Base-by-base conservation (phyloP, 768 basidiomycete genomes). In the Russula emetica region DNA sequence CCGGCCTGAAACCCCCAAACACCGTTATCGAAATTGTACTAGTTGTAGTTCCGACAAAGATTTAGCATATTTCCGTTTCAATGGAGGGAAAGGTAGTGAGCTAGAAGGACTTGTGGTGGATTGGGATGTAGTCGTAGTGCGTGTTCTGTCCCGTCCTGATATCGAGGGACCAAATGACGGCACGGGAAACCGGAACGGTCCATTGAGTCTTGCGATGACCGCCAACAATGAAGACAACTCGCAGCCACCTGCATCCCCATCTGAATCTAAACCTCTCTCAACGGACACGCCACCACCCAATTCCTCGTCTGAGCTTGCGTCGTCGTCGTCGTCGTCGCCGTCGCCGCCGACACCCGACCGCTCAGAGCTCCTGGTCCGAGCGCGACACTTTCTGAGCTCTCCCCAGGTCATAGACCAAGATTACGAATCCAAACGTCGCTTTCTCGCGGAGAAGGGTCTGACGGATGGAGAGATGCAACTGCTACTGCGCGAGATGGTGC, bases 371-470 rank as follows among this genome's bases (percentile, higher is more conserved):
- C 55, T 78, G 44, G 68, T 72, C 26, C 82, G 79, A 60, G 90
- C 88, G 10, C 82, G 85, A 26, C 67, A 79, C 13, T 92, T 92
- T 71, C 76, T 92, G 18, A 72, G 73, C 13, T 88, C 90, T 3
- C 84, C 87, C 3, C 85, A 87, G 69, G 79, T 88, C 24, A 77
- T 78, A 14, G 73, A 80, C 52, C 85, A 90, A 66, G 84, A 87
- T 68, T 44, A 72, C 0, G 60, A 71, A 1, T 79, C 82, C 3
- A 89, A 89, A 70, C 82, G 83, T 9, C 74, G 75, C 56, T 92
- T 92, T 66, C 80, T 92, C 14, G 70, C 70, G 0, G 88, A 89
- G 68, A 92, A 91, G 69, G 90, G 90, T 1, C 75, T 92, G 30
- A 77, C 76, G n/a, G 78, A 80, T 5, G 57, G 52, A 11, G 90